These are phyloP conservation scores for Vitis riparia DNA, from an alignment of 164 flowering plant species.

Conservation along the genomic window DNA sequence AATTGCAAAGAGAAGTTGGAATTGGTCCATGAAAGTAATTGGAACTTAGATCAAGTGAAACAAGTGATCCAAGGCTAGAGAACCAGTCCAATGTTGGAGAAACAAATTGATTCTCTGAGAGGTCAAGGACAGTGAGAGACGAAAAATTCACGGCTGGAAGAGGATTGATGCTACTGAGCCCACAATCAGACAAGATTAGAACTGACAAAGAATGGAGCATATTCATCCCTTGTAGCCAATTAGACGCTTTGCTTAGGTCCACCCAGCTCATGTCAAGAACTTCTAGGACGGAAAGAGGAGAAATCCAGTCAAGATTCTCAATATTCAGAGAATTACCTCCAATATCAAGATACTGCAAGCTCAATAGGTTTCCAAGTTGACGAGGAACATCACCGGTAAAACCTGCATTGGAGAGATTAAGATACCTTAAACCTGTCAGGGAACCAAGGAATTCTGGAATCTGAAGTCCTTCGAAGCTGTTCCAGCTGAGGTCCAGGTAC, in stretches of 20 bases:
- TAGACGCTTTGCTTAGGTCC: not conserved
- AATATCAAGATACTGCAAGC: too few relatives aligned
- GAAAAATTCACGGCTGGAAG: not conserved
- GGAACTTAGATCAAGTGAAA: not conserved
- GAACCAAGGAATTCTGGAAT: too few relatives aligned
- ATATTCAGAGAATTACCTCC: too few relatives aligned
- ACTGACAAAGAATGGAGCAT: slow-evolving; percentile 10
- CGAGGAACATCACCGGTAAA: too few relatives aligned
- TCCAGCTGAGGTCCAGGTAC: too few relatives aligned
- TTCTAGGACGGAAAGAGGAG: too few relatives aligned
- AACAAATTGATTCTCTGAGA: not conserved
- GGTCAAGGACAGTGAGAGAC: slow-evolving; percentile 7
- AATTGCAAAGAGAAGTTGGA: slow-evolving; percentile 1
- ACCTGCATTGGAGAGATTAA: too few relatives aligned
- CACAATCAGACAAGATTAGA: not conserved
- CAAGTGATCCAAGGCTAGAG: not conserved
- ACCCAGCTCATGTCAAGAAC: too few relatives aligned
- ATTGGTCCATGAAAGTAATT: not conserved
- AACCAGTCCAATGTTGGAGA: not conserved
- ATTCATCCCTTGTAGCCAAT: slow-evolving; percentile 10
- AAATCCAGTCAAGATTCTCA: too few relatives aligned
- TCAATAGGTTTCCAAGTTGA: too few relatives aligned
- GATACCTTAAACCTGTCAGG: too few relatives aligned
- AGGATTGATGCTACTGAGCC: not conserved
- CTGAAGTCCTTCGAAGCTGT: too few relatives aligned